phyloP scores from a whole-genome alignment of 1,284 basidiomycete genomes.

The Cryptococcus wingfieldii region DNA sequence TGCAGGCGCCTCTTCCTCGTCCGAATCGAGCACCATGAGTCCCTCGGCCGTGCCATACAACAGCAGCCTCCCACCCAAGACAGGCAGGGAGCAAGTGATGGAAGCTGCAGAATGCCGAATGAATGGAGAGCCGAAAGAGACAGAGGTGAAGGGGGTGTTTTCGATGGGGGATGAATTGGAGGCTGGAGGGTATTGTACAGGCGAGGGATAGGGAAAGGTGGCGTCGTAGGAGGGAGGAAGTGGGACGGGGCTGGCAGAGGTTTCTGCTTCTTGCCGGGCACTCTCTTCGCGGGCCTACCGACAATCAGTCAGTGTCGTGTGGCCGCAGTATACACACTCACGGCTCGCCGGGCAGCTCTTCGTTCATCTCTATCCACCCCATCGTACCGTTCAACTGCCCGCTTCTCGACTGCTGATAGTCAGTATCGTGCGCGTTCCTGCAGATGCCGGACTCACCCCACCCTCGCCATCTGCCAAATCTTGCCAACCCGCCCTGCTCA shows the following conservation, averaged over 20 bases:
- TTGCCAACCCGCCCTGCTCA: neutral
- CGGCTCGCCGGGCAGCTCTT: constrained; percentile 1
- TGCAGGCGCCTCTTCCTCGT: constrained; percentile 2
- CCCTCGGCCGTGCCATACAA: constrained; percentile 14
- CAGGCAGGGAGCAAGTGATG: constrained; percentile 12
- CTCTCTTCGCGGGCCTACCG: neutral
- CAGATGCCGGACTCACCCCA: constrained; percentile 6
- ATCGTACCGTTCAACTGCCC: constrained; percentile 1
- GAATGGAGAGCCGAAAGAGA: constrained; percentile 11
- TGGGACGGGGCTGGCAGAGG: constrained; percentile 2
- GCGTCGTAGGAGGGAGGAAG: constrained; percentile 15
- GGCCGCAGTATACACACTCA: neutral
- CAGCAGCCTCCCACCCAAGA: constrained; percentile 8
- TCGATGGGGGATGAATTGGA: constrained; percentile 4
- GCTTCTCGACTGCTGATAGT: constrained; percentile 1
- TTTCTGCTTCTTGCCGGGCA: too few species aligned
- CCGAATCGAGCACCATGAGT: constrained; percentile 9
- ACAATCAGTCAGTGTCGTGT: neutral
- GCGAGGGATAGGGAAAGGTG: constrained; percentile 1
- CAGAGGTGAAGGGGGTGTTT: constrained; percentile 7
- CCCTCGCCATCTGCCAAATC: constrained; percentile 9
- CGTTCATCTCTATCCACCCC: neutral
- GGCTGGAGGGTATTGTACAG: neutral
- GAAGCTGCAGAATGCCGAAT: constrained; percentile 5
- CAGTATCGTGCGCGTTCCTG: neutral